A percentile compares a stretch with the other conserved stretches of the same genome.
Conservation (phyloP, 2,329 filamentous ascomycete genomes). For the Orbilia oligospora region DNA sequence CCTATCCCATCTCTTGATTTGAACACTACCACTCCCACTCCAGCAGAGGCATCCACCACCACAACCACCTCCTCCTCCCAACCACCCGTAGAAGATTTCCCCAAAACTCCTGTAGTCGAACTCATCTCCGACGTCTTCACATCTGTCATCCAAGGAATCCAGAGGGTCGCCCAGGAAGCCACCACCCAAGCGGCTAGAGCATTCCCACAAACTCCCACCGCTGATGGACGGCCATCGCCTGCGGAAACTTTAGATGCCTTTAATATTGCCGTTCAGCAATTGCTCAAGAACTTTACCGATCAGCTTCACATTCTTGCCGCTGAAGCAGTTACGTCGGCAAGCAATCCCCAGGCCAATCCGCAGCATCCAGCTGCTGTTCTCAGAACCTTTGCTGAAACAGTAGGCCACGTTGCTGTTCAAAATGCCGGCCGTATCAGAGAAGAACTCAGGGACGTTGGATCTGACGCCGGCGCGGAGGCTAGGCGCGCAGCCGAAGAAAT, state of each 20-base stretch:
- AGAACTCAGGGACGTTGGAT: constrained; percentile 37
- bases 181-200: constrained; percentile 52
- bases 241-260: constrained; percentile 53
- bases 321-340: constrained; percentile 45
- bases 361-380: constrained; percentile 56
- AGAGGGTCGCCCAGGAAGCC: constrained; percentile 53
- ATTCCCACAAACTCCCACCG: constrained; percentile 39
- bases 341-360: constrained; percentile 47
- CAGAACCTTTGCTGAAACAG: constrained; percentile 61
- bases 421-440: constrained; percentile 58
- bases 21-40: constrained; percentile 1
- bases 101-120: constrained; percentile 50
- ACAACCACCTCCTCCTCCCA: too few relatives aligned
- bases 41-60: constrained; percentile 6
- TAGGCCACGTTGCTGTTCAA: constrained; percentile 64
- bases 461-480: constrained; percentile 45
- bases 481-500: constrained; percentile 52
- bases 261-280: constrained; percentile 56
- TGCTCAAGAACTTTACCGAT: constrained; percentile 57
- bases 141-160: constrained; percentile 53
- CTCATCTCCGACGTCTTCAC: constrained; percentile 54
- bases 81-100: constrained; percentile 32
- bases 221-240: constrained; percentile 39
- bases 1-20: constrained; percentile 27
- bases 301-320: constrained; percentile 49